Evolutionary conservation across 805 yeast genomes (phyloP), one percentile per base, ranked within the genome.

Genomic region (Ogataea neopini): DNA sequence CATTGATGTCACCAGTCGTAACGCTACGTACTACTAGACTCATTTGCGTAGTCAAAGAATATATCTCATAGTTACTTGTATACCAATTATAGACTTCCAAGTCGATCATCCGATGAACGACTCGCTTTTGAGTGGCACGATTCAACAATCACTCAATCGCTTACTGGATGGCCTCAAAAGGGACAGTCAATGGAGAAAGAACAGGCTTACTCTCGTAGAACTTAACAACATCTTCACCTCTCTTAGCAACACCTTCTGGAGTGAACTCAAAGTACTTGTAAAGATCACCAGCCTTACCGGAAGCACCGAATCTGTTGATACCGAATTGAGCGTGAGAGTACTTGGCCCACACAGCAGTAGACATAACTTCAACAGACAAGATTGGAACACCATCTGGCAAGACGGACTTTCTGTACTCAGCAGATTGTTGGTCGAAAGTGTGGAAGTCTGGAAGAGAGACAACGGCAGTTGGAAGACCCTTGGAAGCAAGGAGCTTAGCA

Each of bases 301-400:
- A 90, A 53, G 91, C 94, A 80, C 99, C 99, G 68, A 94, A 94
- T 76, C 88, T 83, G 81, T 89, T 83, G 66, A 94, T 78, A 74
- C 97, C 97, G 64, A 92, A 88, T 72, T 90, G 96, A 77, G 87
- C 95, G 76, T 94, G 99, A 50, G 97, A 81, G 78, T 90, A 94
- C 73, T 84, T 87, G 62, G 84, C 76, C 99, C 99, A 94, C 49
- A 97, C 97, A 61, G 79, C 75, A 45, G 96, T 83, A 48, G 96
- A 72, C 83, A 89, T 77, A 44, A 90, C 98, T 81, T 94, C 99
- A 57, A 92, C 88, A 48, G 97, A 88, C 72, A 94, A 57, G 67
- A 88, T 83, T 70, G 98, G 98, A 47, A 87, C 82, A 64, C 94
- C 95, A 68, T 91, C 95, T 68, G 99, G 99, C 72, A 94, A 79